Base-by-base conservation (phyloP, 768 basidiomycete species). In the Exidia glandulosa region DNA sequence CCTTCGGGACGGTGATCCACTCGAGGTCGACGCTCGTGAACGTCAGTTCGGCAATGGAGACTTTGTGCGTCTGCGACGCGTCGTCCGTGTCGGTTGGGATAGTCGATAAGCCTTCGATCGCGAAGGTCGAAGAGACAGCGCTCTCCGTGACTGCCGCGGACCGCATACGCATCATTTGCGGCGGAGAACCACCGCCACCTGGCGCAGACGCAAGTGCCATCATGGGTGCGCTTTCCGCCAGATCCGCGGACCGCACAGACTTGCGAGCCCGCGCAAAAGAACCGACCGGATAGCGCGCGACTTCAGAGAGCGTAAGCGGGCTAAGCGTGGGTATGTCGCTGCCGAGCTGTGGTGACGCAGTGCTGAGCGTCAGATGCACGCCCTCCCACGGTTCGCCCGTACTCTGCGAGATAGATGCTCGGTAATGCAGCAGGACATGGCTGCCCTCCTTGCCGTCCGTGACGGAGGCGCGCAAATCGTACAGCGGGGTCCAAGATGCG, bases 331-430 rank as follows among this genome's bases (percentile, higher is more conserved):
- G 66, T 16, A 67, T 60, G 6, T 41, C 56, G 16, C 58, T 61
- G 3, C 64, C 63, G 16, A 47, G 57, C 31, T 59, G 36, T 5
- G 67, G 66, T 19, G 63, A 63, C 3, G 63, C 76, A 2, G 83
- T 83, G 68, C 79, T 83, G 32, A 86, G 72, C 5, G 76, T 80
- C 32, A 85, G 72, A 1, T 73, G 61, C 1, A 79, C 73, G 60
- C 77, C 71, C 25, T 65, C 74, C 84, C 84, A 86, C 61, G 83
- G 79, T 64, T 86, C 84, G 13, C 84, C 84, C 0, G 84, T 83
- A 63, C 67, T 68, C 64, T 86, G 83, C 0, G 66, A 70, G 56
- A 85, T 73, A 29, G 75, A 71, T 0, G 82, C 82, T 27, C 79
- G 79, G 64, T 84, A 85, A 60, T 82, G 77, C 10, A 86, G 72